Base-by-base conservation (phyloP, 257 asterid genomes). In the Scutellaria baicalensis region DNA sequence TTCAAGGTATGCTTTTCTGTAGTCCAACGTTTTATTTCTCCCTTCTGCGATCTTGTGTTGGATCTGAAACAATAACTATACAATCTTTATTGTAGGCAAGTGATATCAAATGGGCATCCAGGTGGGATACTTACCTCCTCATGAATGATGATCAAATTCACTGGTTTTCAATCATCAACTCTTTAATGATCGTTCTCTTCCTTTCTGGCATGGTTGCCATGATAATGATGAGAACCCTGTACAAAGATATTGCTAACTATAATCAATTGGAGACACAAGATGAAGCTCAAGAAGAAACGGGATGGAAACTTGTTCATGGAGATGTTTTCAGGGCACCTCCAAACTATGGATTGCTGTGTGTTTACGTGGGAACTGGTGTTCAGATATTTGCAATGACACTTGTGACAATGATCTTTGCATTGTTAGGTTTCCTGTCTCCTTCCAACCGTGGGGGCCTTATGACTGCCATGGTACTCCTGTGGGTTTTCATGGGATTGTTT, bases 201-300 rank as follows among this genome's bases (percentile, higher is more conserved):
- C 90, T 91, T 56, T 91, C 97, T 45, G 97, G 97, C 52, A 91
- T 88, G 97, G 94, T 91, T 70, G 97, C 97, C 76, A 91, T 91
- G 96, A 91, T 91, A 76, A 91, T 86, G 96, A 88, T 91, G 97
- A 91, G 97, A 79, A 91, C 97, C 52, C 80, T 91, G 27, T 91
- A 88, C 80, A 83, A 80, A 85, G 97, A 91, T 77, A 91, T 91
- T 31, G 92, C 97, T 27, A 91, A 91, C 80, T 91, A 91, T 70
- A 91, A 91, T 73, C 97, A 91, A 72, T 73, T 88, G 83, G 97
- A 90, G 66, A 80, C 96, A 70, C 97, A 90, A 83, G 97, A 90
- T 64, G 97, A 90, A 64, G 90, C 96, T 21, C 97, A 90, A 83
- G 97, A 90, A 78, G 97, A 90, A 84, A 88, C 97, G 0, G 97